Base-by-base conservation (phyloP, 768 basidiomycete genomes). In the Russula compacta region DNA sequence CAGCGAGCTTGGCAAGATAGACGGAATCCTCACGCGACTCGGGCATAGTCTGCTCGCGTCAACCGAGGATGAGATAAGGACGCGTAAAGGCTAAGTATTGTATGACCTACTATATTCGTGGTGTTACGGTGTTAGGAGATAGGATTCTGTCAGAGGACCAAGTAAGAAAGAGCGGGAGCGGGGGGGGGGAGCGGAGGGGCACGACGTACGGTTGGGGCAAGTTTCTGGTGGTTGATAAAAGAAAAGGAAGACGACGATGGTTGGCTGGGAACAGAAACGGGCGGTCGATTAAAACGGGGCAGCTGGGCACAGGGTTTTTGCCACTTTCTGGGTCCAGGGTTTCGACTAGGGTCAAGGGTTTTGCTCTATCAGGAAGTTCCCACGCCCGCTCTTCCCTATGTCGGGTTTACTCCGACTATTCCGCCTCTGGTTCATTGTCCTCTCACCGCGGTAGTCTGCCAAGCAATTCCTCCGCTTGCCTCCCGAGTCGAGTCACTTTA, bases 1-100 rank as follows among this genome's bases (percentile, higher is more conserved):
- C 94, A 74, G 93, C 92, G 81, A 98, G 93, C 91, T 98, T 98
- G 80, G 95, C 95, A 78, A 97, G 94, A 84, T 98, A 98, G 78
- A 98, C 95, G 70, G 89, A 92, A 77, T 95, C 92, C 85, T 95
- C 93, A 73, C 93, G 92, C 73, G 83, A 79, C 72, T 87, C 86
- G 73, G 85, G 74, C 89, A 90, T 55, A 29, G n/a, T 90, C 87
- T 89, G 52, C 14, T 54, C 40, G 62, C 44, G 38, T 52, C 29
- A 9, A 19, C 56, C 36, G 59, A 35, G 33, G 29, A 64, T 40
- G 56, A 49, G 60, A 42, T 19, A 17, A 43, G n/a, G 39, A 43
- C 35, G 58, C 29, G n/a, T 4, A 17, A 38, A 35, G 42, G 32
- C 24, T 29, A 29, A 29, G n/a, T n/a, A n/a, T 3, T 29, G 14